Conservation (phyloP, 371 early-diverging fungal genomes). For the Mortierella sp. region DNA sequence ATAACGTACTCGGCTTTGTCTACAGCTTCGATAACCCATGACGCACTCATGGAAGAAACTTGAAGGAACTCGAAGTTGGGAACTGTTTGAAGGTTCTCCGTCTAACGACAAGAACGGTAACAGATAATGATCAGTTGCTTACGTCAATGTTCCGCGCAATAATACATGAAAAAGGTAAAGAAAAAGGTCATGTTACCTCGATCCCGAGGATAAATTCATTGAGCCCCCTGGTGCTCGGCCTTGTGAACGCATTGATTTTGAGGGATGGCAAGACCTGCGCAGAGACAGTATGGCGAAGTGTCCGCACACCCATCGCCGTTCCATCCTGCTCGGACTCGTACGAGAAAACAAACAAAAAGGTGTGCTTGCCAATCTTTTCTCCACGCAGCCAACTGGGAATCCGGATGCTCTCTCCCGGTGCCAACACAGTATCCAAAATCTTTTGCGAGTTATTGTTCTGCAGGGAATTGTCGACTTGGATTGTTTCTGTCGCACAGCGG, state of each 20-base stretch:
- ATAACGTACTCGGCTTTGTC: conserved; percentile 49
- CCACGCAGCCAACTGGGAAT: conserved; percentile 93
- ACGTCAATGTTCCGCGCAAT: too few species aligned
- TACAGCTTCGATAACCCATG: conserved; percentile 76
- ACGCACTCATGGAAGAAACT: conserved; percentile 76
- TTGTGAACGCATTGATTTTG: conserved; percentile 92
- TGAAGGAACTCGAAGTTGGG: conserved; percentile 75
- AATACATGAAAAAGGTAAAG: conserved; percentile 1
- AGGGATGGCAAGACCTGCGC: conserved; percentile 86
- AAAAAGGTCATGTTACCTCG: conserved; percentile 68
- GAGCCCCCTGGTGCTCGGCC: conserved; percentile 79
- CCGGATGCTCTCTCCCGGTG: conserved; percentile 75
- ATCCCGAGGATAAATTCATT: conserved; percentile 90
- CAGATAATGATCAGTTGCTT: background rate
- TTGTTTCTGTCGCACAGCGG: conserved; percentile 9
- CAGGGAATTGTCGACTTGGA: conserved; percentile 49
- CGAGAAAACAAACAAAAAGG: conserved; percentile 75
- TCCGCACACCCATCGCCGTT: conserved; percentile 73
- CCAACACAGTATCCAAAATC: conserved; percentile 60
- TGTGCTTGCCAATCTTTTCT: conserved; percentile 90
- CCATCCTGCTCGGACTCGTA: conserved; percentile 79
- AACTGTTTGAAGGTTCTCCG: conserved; percentile 75
- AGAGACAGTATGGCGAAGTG: conserved; percentile 67
- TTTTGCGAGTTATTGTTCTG: conserved; percentile 15
- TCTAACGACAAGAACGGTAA: conserved; percentile 51